Percentiles rank a stretch among this genome's conserved stretches.
These are phyloP conservation scores for Dalbergia cultrata DNA, from an alignment of 306 rosid species.

Conservation along the genomic window DNA sequence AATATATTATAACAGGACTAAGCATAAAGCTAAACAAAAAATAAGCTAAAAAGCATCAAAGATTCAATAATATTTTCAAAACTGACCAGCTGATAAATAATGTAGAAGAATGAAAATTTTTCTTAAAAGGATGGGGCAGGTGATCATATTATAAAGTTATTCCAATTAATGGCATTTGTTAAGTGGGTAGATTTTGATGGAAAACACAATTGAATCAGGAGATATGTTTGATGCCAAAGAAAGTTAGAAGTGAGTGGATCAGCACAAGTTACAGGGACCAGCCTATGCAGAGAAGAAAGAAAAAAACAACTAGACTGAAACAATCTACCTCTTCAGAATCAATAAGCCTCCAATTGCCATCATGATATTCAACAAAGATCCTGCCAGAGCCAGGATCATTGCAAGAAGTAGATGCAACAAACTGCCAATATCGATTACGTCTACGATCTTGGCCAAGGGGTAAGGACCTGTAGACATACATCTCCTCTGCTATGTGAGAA, in stretches of 20 bases:
- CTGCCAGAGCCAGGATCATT: slow-evolving; percentile 98
- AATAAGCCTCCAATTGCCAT: slow-evolving; percentile 93
- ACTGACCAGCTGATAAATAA: slow-evolving; percentile 16
- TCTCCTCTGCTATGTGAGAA: slow-evolving; percentile 90
- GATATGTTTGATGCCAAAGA: neutral
- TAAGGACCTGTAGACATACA: slow-evolving; percentile 91
- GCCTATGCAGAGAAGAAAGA: neutral
- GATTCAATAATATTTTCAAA: neutral
- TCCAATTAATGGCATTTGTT: slow-evolving; percentile 10
- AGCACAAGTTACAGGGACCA: slow-evolving; percentile 11
- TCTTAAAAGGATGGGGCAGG: neutral
- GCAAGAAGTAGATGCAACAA: slow-evolving; percentile 91
- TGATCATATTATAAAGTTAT: neutral
- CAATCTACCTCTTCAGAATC: slow-evolving; percentile 87
- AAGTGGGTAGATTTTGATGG: neutral
- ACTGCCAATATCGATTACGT: slow-evolving; percentile 95
- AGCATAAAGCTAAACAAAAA: slow-evolving; percentile 9
- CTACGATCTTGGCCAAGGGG: slow-evolving; percentile 99
- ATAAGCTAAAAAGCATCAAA: neutral
- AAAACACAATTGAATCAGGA: slow-evolving; percentile 6
- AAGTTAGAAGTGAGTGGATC: slow-evolving; percentile 3
- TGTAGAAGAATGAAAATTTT: slow-evolving; percentile 1
- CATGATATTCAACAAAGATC: slow-evolving; percentile 81
- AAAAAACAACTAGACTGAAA: neutral
- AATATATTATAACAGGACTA: slow-evolving; percentile 24